Evolutionary conservation across 2,329 filamentous ascomycete species (phyloP).

Genomic region (Camillea tinctor): DNA sequence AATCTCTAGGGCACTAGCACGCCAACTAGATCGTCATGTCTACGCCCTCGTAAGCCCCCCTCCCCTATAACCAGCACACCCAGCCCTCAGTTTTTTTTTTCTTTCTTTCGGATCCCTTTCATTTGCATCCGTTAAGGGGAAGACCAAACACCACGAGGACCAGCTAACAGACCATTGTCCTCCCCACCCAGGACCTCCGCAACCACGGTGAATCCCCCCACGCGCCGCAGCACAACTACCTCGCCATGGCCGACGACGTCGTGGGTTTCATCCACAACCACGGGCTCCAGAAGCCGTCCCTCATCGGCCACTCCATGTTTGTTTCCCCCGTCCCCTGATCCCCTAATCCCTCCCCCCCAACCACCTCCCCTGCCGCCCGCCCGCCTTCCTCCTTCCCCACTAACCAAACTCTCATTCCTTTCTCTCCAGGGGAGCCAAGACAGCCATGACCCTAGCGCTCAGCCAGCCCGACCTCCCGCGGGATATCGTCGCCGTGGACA

Average conservation of each 20-base stretch:
- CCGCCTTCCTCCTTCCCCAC: not conserved
- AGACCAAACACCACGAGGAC: not conserved
- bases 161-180: not conserved
- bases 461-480: conserved; percentile 64
- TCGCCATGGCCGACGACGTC: conserved; percentile 79
- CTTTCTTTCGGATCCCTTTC: conserved; percentile 4
- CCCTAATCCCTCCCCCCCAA: not conserved
- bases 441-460: conserved; percentile 84
- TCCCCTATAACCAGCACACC: not conserved
- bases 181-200: conserved; percentile 66
- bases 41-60: conserved; percentile 69
- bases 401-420: not conserved
- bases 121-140: not conserved
- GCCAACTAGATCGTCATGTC: conserved; percentile 75
- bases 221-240: conserved; percentile 72
- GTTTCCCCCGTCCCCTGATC: conserved; percentile 20
- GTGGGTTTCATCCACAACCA: conserved; percentile 74
- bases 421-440: conserved; percentile 74
- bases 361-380: not conserved
- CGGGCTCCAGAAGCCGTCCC: conserved; percentile 64
- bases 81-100: conserved; percentile 10
- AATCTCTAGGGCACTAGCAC: conserved; percentile 67
- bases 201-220: conserved; percentile 94
- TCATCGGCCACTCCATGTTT: conserved; percentile 94
- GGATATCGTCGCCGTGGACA: conserved; percentile 82